phyloP scores from a whole-genome alignment of 768 basidiomycete genomes.

The Tephrocybe sp. region DNA sequence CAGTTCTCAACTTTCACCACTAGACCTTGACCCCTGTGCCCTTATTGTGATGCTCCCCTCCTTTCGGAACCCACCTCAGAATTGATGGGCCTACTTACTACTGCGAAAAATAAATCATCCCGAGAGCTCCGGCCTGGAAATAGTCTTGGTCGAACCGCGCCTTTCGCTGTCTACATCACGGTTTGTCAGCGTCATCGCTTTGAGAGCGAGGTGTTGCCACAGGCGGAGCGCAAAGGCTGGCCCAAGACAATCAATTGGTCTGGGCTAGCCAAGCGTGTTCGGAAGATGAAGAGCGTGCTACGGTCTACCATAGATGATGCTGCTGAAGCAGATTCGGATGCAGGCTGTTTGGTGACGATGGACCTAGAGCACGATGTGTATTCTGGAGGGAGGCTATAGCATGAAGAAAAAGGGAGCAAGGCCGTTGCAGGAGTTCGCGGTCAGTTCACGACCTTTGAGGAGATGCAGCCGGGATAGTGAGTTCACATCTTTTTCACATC shows the following conservation, averaged over 20 bases:
- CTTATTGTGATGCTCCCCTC: slow-evolving; percentile 78
- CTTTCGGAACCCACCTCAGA: slow-evolving; percentile 62
- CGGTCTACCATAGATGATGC: slow-evolving; percentile 52
- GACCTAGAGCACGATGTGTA: slow-evolving; percentile 38
- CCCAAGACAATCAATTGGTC: slow-evolving; percentile 72
- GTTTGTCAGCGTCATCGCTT: slow-evolving; percentile 81
- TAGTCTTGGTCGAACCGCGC: slow-evolving; percentile 57
- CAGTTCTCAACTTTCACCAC: slow-evolving; percentile 28
- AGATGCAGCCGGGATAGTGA: slow-evolving; percentile 89
- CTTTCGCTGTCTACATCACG: slow-evolving; percentile 57
- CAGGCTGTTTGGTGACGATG: slow-evolving; percentile 18
- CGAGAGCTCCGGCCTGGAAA: slow-evolving; percentile 69
- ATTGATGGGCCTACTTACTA: slow-evolving; percentile 52
- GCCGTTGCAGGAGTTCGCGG: slow-evolving; percentile 67
- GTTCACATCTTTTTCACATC: no score
- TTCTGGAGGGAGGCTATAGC: slow-evolving; percentile 72
- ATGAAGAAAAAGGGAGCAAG: slow-evolving; percentile 65
- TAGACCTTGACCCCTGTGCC: slow-evolving; percentile 72
- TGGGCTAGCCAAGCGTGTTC: slow-evolving; percentile 51
- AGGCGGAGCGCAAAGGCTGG: slow-evolving; percentile 74
- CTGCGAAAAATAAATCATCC: slow-evolving; percentile 52
- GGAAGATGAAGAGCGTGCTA: slow-evolving; percentile 46
- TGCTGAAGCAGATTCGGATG: slow-evolving; percentile 10
- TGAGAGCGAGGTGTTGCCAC: slow-evolving; percentile 70
- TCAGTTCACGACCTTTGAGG: slow-evolving; percentile 79